Base-by-base conservation (phyloP, 805 yeast genomes). In the Metschnikowia borealis region DNA sequence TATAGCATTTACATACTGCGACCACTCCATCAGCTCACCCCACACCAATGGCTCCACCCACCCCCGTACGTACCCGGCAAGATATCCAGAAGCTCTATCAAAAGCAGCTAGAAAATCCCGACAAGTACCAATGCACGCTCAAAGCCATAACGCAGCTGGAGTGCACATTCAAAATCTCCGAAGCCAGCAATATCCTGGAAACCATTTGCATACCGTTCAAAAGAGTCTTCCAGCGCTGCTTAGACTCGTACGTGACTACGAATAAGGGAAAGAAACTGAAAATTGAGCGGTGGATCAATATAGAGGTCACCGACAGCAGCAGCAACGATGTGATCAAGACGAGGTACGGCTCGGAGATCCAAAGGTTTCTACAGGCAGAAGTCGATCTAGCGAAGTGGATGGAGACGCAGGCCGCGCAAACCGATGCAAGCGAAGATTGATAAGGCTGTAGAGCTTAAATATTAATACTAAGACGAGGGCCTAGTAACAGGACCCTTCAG, bases 401-500 rank as follows among this genome's bases (percentile, higher is more conserved):
- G 60, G 71, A 67, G 49, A 34, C 46, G 14, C 50, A 52, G 35
- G 35, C 50, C 13, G 51, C 47, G 29, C 36, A 13, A 34, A 26
- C 32, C 13, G 46, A 23, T 17, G 23, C 31, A 10, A n/a, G 33
- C n/a, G 36, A 41, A 39, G 34, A 39, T 10, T 39, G 21, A 29
- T 17, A 4, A n/a, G 13, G 11, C n/a, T 26, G 33, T 13, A 10
- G 7, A 11, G 29, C 14, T 26, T 15, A 26, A 33, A 5, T 33
- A 34, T 42, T 32, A 17, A 20, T 34, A n/a, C 21, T 34, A n/a
- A n/a, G 18, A 13, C 14, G 26, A 18, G 14, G 37, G 21, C 29
- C 48, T 48, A 58, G 47, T 83, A 88, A 11, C 84, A 81, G 35
- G 85, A 70, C 8, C 97, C 97, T 73, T 94, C 99, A 10, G 85